Evolutionary conservation across 2,329 filamentous ascomycete genomes (phyloP), one percentile per base, ranked within the genome.

Genomic region (Colletotrichum sp.): DNA sequence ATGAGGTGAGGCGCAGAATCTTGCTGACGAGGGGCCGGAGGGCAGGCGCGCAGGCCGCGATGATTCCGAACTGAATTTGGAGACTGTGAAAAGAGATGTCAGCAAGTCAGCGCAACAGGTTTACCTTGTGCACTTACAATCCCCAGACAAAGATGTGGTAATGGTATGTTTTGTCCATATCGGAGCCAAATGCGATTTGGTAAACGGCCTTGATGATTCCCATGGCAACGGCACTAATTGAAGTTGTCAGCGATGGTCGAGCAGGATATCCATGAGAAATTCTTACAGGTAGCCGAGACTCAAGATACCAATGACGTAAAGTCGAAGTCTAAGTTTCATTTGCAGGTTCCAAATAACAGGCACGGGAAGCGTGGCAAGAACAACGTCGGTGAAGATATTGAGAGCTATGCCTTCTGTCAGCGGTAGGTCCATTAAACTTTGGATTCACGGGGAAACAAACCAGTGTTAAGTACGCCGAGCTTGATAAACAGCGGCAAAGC

Each of bases 381-480:
- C 79, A 8, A 87, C 80, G 66, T 88, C 86, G 21, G 86, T 87
- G 9, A 83, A 81, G 39, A 88, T 86, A 71, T 87, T 87, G 79
- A 86, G 82, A 6, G 78, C 83, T 81, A 59, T 7, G 3, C 4
- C 68, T 74, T 21, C 75, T 12, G 6, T 30, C 5, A 28, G 8
- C 13, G 12, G 12, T 4, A 6, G 12, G 12, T 7, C 6, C 2
- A 15, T 1, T 1, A 5, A 24, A 62, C 64, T 30, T 6, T 71
- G 75, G 7, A 6, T 13, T 8, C 13, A 18, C 4, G 16, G 1
- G 6, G 16, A 24, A n/a, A 18, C 68, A 1, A 59, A 73, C 73
- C 52, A 59, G 69, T 76, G 44, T 76, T 76, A 6, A 76, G n/a
- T 88, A 94, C 78, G 86, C 88, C 67, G 60, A 82, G 79, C 82